phyloP scores from a whole-genome alignment of 148 eudicot species.

The Fallopia convolvulus region DNA sequence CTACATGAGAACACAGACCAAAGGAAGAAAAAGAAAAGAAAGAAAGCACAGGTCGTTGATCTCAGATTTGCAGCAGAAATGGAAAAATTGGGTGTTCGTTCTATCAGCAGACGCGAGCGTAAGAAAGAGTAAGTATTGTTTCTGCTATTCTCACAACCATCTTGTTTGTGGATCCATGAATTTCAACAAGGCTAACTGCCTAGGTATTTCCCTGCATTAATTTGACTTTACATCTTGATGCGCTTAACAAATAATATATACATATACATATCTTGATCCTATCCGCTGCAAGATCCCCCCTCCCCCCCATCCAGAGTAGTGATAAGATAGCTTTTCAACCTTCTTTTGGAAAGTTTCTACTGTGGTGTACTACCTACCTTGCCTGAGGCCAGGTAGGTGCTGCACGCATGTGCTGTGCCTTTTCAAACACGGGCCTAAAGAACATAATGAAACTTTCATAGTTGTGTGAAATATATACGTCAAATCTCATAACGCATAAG shows the following conservation, averaged over 20 bases:
- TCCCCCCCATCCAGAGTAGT: too few relatives aligned
- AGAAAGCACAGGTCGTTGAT: conserved; percentile 54
- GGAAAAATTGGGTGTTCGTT: conserved; percentile 40
- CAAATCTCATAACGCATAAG: background rate
- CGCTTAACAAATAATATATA: background rate
- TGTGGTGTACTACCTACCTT: too few relatives aligned
- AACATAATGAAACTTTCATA: background rate
- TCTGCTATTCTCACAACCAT: background rate
- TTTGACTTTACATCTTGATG: background rate
- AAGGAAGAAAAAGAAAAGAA: conserved; percentile 61
- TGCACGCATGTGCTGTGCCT: too few relatives aligned
- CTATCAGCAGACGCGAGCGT: conserved; percentile 45
- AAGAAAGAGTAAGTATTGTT: conserved; percentile 65
- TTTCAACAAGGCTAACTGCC: background rate
- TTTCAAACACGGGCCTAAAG: background rate
- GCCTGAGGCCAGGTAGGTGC: too few relatives aligned
- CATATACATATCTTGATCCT: too few relatives aligned
- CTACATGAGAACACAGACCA: conserved; percentile 20
- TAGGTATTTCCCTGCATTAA: background rate
- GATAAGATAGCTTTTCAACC: too few relatives aligned
- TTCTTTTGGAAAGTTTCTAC: too few relatives aligned
- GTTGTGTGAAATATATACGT: background rate
- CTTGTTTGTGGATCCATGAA: background rate
- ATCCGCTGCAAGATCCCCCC: too few relatives aligned
- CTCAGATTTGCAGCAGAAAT: conserved; percentile 56